phyloP scores from a whole-genome alignment of 192 early-diverging fungal genomes.

The Backusella mclennaniae region DNA sequence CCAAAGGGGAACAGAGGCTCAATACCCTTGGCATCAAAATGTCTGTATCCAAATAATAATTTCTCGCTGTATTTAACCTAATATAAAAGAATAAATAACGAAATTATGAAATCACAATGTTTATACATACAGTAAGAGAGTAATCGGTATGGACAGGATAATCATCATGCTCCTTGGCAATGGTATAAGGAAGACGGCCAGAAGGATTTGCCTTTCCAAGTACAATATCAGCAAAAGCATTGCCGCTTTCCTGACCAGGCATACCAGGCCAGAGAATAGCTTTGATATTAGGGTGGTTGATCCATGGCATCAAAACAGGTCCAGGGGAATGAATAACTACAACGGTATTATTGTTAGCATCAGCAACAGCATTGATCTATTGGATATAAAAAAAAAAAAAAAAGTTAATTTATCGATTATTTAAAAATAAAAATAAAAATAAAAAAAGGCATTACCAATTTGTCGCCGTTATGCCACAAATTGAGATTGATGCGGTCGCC shows the following conservation, averaged over 20 bases:
- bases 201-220: conserved; percentile 64
- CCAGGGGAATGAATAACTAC: conserved; percentile 59
- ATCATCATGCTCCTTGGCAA: conserved; percentile 39
- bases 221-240: conserved; percentile 63
- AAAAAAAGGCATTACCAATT: conserved; percentile 32
- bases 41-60: conserved; percentile 55
- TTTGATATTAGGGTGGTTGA: conserved; percentile 57
- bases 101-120: not conserved
- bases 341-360: conserved; percentile 49
- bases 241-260: conserved; percentile 68
- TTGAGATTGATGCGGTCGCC: conserved; percentile 60
- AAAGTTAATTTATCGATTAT: not conserved
- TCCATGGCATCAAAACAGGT: conserved; percentile 59
- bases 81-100: not conserved
- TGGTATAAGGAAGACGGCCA: conserved; percentile 62
- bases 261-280: conserved; percentile 55
- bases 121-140: not conserved
- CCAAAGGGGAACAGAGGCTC: conserved; percentile 58
- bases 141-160: conserved; percentile 29
- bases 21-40: conserved; percentile 47
- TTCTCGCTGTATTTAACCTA: conserved; percentile 51
- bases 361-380: conserved; percentile 48
- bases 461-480: conserved; percentile 58
- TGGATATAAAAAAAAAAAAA: not conserved
- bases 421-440: no score